Evolutionary conservation across 2,329 filamentous ascomycete genomes (phyloP), one percentile per base, ranked within the genome.

Genomic region (Cladosporium sp.): DNA sequence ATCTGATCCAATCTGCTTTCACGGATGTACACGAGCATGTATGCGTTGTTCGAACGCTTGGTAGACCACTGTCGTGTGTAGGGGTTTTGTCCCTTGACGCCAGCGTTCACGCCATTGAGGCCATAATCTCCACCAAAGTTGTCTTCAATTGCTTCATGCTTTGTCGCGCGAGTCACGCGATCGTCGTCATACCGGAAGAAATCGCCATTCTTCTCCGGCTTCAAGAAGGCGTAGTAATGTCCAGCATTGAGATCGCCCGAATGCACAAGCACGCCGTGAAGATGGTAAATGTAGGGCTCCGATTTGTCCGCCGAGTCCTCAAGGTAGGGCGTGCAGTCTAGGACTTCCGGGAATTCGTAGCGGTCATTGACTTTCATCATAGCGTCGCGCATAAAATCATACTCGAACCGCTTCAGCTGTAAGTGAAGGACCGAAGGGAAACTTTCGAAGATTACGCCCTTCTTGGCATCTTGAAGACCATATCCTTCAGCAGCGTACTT

Each of bases 341-440:
- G 92, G 65, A 86, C 81, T 67, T 96, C 91, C 1, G 92, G 92
- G 70, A 95, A 96, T 74, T 96, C 92, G 80, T 95, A 94, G 65
- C 92, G 88, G 72, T 96, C 92, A 73, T 96, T 96, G 76, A 99
- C 93, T 81, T 99, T 99, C 90, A 96, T 97, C 91, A 98, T 97
- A 69, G 92, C 93, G 75, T 98, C 94, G 72, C 92, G 88, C 71
- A 96, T 90, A 73, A 97, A 91, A 79, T 99, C 95, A 80, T 99
- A 99, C 77, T 99, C 93, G 78, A 99, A 99, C 62, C 95, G 90
- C 81, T 98, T 98, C 67, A 99, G 85, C 77, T 99, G 95, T 50
- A 99, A 83, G 77, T 99, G 94, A 26, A 99, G 82, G 2, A 99
- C 93, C 62, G 96, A 91, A 0, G 95, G 95, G 75, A 98, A 98